These are phyloP conservation scores for Penicillium subrubescens DNA, from an alignment of 495 filamentous ascomycete species.

Conservation along the genomic window DNA sequence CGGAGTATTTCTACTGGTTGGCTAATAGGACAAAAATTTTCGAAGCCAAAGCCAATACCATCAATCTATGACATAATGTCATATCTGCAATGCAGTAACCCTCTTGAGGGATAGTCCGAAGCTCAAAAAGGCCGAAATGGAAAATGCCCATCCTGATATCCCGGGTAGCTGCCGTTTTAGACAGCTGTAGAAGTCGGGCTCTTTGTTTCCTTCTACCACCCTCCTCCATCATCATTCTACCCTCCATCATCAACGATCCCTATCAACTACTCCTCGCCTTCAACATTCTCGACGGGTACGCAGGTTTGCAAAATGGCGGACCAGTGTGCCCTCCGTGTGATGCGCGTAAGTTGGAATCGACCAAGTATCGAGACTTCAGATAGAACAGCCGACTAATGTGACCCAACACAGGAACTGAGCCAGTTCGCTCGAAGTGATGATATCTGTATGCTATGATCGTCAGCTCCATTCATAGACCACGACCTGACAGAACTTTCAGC, in stretches of 20 bases:
- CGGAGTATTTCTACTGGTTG: neutral
- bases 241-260: neutral
- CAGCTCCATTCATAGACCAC: neutral
- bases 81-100: neutral
- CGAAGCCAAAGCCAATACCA: neutral
- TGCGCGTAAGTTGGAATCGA: constrained; percentile 15
- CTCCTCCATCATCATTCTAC: neutral
- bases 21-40: neutral
- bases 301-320: constrained; percentile 16
- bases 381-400: neutral
- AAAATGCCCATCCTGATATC: neutral
- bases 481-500: constrained; percentile 6
- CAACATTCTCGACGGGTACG: neutral
- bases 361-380: neutral
- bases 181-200: neutral
- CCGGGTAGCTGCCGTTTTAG: neutral
- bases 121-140: neutral
- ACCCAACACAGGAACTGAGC: constrained; percentile 18
- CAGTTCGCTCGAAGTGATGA: constrained; percentile 22
- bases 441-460: constrained; percentile 8
- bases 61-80: neutral
- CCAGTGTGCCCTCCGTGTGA: constrained; percentile 22
- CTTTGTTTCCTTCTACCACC: neutral
- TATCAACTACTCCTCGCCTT: neutral
- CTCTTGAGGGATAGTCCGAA: neutral